Base-by-base conservation (phyloP, 1,284 basidiomycete species). In the Heterobasidion parviporum region DNA sequence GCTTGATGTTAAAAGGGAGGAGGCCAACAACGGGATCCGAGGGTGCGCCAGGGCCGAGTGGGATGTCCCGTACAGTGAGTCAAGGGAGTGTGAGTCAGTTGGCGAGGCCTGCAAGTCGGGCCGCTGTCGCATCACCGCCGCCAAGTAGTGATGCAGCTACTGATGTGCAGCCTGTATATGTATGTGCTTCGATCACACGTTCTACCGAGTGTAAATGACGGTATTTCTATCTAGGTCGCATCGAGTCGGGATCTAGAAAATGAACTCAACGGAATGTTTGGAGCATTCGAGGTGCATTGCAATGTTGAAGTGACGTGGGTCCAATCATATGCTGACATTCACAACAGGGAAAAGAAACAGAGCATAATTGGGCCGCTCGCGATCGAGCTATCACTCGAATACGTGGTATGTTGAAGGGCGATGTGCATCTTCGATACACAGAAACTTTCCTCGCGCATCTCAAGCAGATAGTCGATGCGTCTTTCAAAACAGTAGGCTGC, bases 351-450 rank as follows among this genome's bases (percentile, higher is more conserved):
- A 97, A 86, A 72, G 97, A 99, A 73, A 93, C 91, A 0, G 96
- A 99, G 67, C 92, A 96, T 63, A 99, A 99, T 66, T 99, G 96
- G 96, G 79, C 83, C 46, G 74, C 78, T 26, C 81, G 96, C 59
- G 96, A 99, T 61, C 83, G 81, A 59, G 79, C 87, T 12, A 78
- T 98, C 57, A 76, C 85, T 50, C 81, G 84, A 15, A 84, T 99
- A 9, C 82, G 97, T 51, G 95, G 96, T 6, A 94, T 99, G 91
- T 71, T 99, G 59, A 89, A 87, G 61, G 92, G 89, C 33, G 87
- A 89, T 50, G 87, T 89, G 1, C 85, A 92, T 63, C 68, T 74
- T 33, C 83, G 89, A 56, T 94, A 87, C 64, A 69, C 77, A 2
- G 88, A 92, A 2, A 74, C 81, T 2, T 97, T 98, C 67, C 63